Evolutionary conservation across 2,329 filamentous ascomycete species (phyloP), one percentile per base, ranked within the genome.

Genomic region (Zalaria obscura): DNA sequence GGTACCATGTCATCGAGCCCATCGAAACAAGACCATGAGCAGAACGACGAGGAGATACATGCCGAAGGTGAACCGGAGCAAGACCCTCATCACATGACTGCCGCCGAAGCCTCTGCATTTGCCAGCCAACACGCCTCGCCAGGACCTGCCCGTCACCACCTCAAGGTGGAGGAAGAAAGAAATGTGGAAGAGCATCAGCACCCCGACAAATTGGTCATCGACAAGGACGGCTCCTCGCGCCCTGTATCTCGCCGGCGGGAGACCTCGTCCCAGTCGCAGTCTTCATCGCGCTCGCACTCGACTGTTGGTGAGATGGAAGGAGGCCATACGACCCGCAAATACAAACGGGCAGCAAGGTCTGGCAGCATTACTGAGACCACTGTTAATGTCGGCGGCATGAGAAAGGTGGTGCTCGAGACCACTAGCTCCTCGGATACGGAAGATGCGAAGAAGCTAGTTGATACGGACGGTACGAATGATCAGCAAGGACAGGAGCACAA

Each of bases 341-440:
- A 36, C 27, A 46, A 51, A 5, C 50, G 53, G 9, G 45, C 50
- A 4, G 77, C 78, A 4, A 70, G 81, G 43, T 84, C 78, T 50
- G 83, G 83, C 27, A 84, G 79, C 55, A 85, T 88, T 51, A 86
- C 82, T 0, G 82, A 88, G 59, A 83, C 82, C 46, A 67, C 83
- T n/a, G 66, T 87, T 42, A 80, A 88, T 53, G 68, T 79, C 2
- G 76, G 79, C 42, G 83, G 83, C 2, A 72, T 87, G 40, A 75
- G 76, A 48, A 89, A 89, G 61, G 75, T 86, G 36, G 75, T 89
- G 1, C 66, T 89, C 26, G 79, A 85, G 54, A 78, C 78, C 3
- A 80, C 70, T 26, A 77, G 72, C 49, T 72, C 69, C 11, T 70
- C 64, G 48, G 69, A 70, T 35, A 66, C 64, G 3, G 63, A 65